Conservation (phyloP, 257 asterid genomes). For the Ocimum tenuiflorum region DNA sequence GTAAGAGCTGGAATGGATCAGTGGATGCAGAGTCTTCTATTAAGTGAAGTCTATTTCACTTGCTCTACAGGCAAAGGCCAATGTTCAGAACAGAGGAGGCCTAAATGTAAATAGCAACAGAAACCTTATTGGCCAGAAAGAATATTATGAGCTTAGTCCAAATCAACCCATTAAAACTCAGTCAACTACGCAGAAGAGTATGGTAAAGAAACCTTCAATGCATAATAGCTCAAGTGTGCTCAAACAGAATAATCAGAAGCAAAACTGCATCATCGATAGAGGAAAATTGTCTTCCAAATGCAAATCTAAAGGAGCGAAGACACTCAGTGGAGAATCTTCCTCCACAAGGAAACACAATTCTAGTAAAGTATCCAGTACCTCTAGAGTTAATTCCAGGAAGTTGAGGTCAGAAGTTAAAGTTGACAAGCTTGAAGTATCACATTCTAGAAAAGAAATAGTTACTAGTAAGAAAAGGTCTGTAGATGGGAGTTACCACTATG, state of each 20-base stretch:
- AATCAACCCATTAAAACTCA: conserved; percentile 38
- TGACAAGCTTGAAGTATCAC: conserved; percentile 34
- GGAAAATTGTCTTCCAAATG: no score
- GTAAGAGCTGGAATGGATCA: conserved; percentile 35
- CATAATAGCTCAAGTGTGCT: conserved; percentile 40
- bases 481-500: conserved; percentile 52
- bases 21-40: conserved; percentile 36
- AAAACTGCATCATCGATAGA: conserved; percentile 54
- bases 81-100: conserved; percentile 78
- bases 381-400: conserved; percentile 51
- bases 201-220: conserved; percentile 37
- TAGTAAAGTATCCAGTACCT: conserved; percentile 36
- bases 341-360: neutral
- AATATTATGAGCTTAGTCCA: conserved; percentile 35
- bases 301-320: no score
- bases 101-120: conserved; percentile 25
- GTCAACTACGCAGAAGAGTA: conserved; percentile 36
- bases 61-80: conserved; percentile 83
- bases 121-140: conserved; percentile 33
- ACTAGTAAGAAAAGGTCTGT: conserved; percentile 56
- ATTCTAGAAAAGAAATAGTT: conserved; percentile 36
- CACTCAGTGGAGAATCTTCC: neutral
- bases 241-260: conserved; percentile 79
- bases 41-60: conserved; percentile 74
- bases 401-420: conserved; percentile 33